Base-by-base conservation (phyloP, 495 filamentous ascomycete genomes). In the Penicillium maclennaniae region DNA sequence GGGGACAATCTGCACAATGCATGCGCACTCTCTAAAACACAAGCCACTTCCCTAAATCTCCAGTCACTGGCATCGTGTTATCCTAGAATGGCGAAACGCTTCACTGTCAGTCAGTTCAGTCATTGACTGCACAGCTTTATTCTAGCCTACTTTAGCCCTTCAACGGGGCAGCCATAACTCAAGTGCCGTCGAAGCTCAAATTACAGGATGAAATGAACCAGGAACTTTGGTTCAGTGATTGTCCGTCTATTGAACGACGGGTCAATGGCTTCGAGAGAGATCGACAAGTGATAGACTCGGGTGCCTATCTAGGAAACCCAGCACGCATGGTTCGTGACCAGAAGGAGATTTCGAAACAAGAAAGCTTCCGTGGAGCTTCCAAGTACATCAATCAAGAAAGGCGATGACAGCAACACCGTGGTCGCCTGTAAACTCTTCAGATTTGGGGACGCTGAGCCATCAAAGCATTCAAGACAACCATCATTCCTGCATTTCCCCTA, bases 401-500 rank as follows among this genome's bases (percentile, higher is more conserved):
- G 12, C 23, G 28, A 47, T 34, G 40, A 38, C n/a, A 47, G 54
- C 3, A 70, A 72, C 26, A 70, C 76, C 25, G 54, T 58, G 6
- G 59, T 68, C 20, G 41, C 37, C 20, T 51, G 48, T n/a, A 40
- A 54, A 37, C 0, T 19, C 58, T 20, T 34, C 65, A 2, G 40
- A 17, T 17, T 47, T 61, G 34, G 44, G 57, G 12, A 43, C 43
- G 1, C 65, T 3, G 51, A 59, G 66, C 71, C 34, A 52, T 6
- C 63, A 17, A 15, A 53, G 15, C 28, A n/a, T 67, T 59, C 55
- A 54, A 50, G 37, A 52, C 43, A 3, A 43, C 37, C 4, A 61
- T 62, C 43, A 45, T 52, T 52, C 20, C 28, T 61, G 19, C 58
- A 62, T 45, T 73, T 75, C 38, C 69, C 70, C 12, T 75, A 73